Evolutionary conservation across 2,329 filamentous ascomycete genomes (phyloP).

Genomic region (Neodidymelliopsis sp.): DNA sequence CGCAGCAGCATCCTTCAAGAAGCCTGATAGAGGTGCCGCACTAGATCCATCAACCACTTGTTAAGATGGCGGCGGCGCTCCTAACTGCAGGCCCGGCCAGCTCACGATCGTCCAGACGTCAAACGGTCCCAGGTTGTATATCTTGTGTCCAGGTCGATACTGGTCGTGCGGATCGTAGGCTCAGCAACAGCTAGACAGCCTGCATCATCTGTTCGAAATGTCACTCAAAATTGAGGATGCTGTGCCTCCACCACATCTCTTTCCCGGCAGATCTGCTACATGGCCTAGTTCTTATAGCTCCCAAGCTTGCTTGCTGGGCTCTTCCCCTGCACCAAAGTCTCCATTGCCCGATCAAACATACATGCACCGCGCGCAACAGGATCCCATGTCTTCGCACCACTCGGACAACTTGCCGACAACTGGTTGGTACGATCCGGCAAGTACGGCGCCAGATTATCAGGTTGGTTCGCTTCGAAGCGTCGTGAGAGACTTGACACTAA

Average conservation of each 20-base stretch:
- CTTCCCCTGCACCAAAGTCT: constrained; percentile 43
- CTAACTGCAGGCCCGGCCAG: constrained; percentile 15
- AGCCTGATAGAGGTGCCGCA: constrained; percentile 44
- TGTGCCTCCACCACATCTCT: constrained; percentile 46
- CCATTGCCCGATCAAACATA: constrained; percentile 42
- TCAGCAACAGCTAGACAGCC: constrained; percentile 22
- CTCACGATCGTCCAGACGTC: constrained; percentile 21
- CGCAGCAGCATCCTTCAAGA: constrained; percentile 33
- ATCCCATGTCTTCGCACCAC: constrained; percentile 37
- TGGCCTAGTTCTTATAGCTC: constrained; percentile 40
- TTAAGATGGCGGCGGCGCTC: constrained; percentile 34
- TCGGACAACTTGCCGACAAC: constrained; percentile 33
- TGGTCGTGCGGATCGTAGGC: constrained; percentile 24
- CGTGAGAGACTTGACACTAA: neutral
- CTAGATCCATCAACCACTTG: constrained; percentile 33
- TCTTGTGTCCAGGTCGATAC: neutral
- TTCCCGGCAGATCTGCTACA: constrained; percentile 34
- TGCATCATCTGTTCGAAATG: constrained; percentile 33
- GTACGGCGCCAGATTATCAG: constrained; percentile 37
- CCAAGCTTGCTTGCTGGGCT: constrained; percentile 35
- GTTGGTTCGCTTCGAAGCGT: neutral
- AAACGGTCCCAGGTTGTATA: constrained; percentile 11
- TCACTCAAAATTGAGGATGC: constrained; percentile 45
- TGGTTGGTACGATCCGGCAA: constrained; percentile 41
- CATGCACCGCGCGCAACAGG: constrained; percentile 39